These are phyloP conservation scores for Albatrellus sp. DNA, from an alignment of 1,284 basidiomycete genomes.

Conservation along the genomic window DNA sequence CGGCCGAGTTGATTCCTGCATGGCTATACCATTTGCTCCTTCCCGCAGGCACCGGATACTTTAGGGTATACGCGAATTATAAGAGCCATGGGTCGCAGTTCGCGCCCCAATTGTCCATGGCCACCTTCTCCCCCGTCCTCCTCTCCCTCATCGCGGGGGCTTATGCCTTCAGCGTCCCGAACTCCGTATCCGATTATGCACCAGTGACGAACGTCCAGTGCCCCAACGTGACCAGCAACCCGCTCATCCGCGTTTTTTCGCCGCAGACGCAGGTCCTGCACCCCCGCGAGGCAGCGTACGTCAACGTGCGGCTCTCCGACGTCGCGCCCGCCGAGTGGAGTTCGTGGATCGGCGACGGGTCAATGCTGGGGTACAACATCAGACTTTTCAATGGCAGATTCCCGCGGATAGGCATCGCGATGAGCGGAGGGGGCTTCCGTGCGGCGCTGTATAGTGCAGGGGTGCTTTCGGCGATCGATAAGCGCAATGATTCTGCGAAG, in stretches of 20 bases:
- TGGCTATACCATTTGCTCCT: too few species aligned
- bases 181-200: constrained; percentile 34
- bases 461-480: constrained; percentile 45
- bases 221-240: constrained; percentile 30
- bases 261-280: constrained; percentile 39
- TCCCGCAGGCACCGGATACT: too few species aligned
- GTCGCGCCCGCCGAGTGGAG: constrained; percentile 39
- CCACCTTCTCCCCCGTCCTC: constrained; percentile 1
- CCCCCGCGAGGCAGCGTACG: constrained; percentile 33
- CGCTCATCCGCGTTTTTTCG: constrained; percentile 41
- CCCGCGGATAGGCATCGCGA: constrained; percentile 42
- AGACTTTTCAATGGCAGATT: constrained; percentile 25
- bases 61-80: too few species aligned
- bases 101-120: neutral
- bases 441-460: constrained; percentile 50
- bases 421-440: constrained; percentile 48
- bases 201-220: constrained; percentile 35
- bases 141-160: constrained; percentile 2
- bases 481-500: constrained; percentile 41
- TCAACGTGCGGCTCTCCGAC: constrained; percentile 26
- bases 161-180: neutral
- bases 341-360: constrained; percentile 44
- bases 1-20: too few species aligned
- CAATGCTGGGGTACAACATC: constrained; percentile 38
- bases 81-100: too few species aligned